These are phyloP conservation scores for Pleurotus salmoneostramineus DNA, from an alignment of 768 basidiomycete genomes.

Conservation along the genomic window DNA sequence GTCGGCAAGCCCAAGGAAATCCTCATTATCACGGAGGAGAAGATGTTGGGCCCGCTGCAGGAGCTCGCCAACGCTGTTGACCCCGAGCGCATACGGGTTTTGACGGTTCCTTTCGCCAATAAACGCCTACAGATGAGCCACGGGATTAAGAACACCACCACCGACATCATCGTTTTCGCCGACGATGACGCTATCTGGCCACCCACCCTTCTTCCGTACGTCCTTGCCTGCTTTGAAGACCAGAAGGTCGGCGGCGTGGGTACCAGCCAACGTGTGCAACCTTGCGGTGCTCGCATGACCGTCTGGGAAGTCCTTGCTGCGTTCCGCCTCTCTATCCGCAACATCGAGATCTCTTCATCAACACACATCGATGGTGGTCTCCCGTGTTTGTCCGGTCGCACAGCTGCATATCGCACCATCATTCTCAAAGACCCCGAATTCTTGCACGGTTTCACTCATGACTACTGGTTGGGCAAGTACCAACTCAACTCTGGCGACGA, in stretches of 20 bases:
- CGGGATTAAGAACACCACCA: conserved; percentile 86
- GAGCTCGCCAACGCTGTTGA: conserved; percentile 87
- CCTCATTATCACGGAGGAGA: conserved; percentile 74
- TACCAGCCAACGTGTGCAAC: conserved; percentile 85
- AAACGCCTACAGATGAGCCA: conserved; percentile 93
- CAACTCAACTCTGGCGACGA: conserved; percentile 93
- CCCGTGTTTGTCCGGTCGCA: conserved; percentile 89
- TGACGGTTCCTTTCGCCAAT: conserved; percentile 91
- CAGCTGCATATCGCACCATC: conserved; percentile 90
- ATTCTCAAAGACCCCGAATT: conserved; percentile 96
- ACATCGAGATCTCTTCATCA: conserved; percentile 86
- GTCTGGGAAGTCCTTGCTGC: conserved; percentile 96
- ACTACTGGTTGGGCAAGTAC: conserved; percentile 92
- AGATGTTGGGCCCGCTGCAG: conserved; percentile 86
- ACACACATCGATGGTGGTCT: conserved; percentile 93
- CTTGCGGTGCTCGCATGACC: conserved; percentile 74
- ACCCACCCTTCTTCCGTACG: conserved; percentile 81
- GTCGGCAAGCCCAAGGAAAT: conserved; percentile 85
- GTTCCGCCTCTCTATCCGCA: conserved; percentile 88
- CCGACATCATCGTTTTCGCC: conserved; percentile 92
- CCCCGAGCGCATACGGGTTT: conserved; percentile 77
- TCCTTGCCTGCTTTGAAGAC: conserved; percentile 92
- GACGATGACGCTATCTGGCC: conserved; percentile 98
- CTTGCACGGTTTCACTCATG: conserved; percentile 89
- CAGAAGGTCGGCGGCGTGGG: conserved; percentile 92